These are phyloP conservation scores for Paramecium sexaurelia DNA, from an alignment of 73 alveolate genomes.

Conservation along the genomic window DNA sequence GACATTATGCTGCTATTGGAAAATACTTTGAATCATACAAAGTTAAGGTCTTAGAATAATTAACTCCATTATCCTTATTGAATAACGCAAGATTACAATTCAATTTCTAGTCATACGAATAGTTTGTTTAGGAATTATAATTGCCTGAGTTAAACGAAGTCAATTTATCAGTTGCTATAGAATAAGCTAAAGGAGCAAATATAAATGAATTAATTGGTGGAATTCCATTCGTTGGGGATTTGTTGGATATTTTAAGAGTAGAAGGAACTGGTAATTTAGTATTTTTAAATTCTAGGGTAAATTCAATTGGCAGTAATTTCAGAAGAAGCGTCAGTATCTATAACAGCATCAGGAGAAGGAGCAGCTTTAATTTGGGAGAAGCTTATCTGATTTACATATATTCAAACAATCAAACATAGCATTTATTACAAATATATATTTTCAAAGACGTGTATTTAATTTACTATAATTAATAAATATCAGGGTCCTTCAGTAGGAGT, in stretches of 20 bases:
- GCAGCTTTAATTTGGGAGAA: conserved; percentile 52
- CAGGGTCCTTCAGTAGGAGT: neutral
- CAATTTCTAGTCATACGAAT: neutral
- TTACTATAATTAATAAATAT: neutral
- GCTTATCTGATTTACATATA: neutral
- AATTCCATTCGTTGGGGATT: conserved; percentile 41
- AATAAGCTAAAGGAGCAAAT: conserved; percentile 35
- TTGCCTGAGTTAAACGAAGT: neutral
- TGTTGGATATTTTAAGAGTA: neutral
- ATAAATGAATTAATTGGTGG: neutral
- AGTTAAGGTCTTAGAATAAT: neutral
- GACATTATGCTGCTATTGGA: conserved; percentile 9
- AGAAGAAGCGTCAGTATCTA: conserved; percentile 17
- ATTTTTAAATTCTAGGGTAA: neutral
- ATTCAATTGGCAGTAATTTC: neutral
- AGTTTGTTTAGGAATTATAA: neutral
- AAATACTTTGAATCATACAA: neutral
- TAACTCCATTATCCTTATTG: conserved; percentile 12
- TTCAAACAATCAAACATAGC: neutral
- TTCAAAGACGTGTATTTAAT: neutral
- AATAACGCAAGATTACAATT: conserved; percentile 23
- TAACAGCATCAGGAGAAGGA: conserved; percentile 34
- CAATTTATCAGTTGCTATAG: neutral
- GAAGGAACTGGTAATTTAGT: conserved; percentile 18
- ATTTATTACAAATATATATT: neutral